Evolutionary conservation across 345 rosid genomes (phyloP).

Genomic region (Corchorus olitorius): DNA sequence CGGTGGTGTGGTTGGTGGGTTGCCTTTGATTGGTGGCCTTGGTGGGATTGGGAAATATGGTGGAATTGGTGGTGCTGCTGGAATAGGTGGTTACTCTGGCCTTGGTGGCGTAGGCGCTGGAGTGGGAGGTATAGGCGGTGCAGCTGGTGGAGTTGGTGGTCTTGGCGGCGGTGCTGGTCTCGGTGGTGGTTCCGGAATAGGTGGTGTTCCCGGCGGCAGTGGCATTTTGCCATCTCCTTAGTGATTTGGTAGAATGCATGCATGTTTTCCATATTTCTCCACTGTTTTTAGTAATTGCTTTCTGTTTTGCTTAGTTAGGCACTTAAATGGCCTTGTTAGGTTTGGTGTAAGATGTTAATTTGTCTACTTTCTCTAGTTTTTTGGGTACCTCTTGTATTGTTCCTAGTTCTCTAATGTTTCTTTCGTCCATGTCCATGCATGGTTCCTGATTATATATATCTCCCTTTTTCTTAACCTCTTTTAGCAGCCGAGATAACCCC

Average conservation of each 20-base stretch:
- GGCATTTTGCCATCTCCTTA: slow-evolving; percentile 19
- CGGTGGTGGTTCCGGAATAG: slow-evolving; percentile 26
- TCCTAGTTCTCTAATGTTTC: not conserved
- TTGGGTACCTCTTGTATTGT: not conserved
- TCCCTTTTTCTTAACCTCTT: not conserved
- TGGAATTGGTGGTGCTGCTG: slow-evolving; percentile 57
- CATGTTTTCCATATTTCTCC: not conserved
- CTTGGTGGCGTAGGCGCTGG: slow-evolving; percentile 40
- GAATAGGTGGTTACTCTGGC: slow-evolving; percentile 55
- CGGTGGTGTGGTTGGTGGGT: slow-evolving; percentile 59
- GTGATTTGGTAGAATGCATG: not conserved
- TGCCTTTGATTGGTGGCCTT: slow-evolving; percentile 53
- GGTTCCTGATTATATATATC: not conserved
- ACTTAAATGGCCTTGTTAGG: not conserved
- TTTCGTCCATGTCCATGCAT: not conserved
- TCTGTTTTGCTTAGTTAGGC: not conserved
- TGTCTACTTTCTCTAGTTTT: not conserved
- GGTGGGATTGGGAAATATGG: slow-evolving; percentile 55
- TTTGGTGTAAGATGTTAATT: not conserved
- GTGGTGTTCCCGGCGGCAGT: slow-evolving; percentile 18
- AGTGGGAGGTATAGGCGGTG: slow-evolving; percentile 27
- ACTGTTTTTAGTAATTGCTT: not conserved
- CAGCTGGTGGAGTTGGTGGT: slow-evolving; percentile 30
- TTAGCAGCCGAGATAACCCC: not conserved
- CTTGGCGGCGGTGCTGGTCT: slow-evolving; percentile 29